These are phyloP conservation scores for Populus hybrid DNA, from an alignment of 441 rosid species.

Conservation along the genomic window DNA sequence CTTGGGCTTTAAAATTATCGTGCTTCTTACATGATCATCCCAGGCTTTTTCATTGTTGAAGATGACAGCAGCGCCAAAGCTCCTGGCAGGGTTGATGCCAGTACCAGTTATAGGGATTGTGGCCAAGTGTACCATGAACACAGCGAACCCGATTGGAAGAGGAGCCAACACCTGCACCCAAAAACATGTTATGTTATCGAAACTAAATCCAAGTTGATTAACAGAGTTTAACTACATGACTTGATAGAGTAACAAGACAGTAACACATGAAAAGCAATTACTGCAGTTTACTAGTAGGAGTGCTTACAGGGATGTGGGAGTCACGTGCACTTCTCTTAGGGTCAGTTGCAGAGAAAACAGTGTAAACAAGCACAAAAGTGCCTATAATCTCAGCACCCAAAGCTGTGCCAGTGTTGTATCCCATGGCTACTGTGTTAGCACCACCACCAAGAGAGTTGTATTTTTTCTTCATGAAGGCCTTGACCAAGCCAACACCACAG, in stretches of 20 bases:
- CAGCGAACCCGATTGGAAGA: conserved; percentile 79
- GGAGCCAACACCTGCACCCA: conserved; percentile 66
- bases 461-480: conserved; percentile 61
- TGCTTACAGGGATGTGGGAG: conserved; percentile 70
- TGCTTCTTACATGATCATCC: conserved; percentile 57
- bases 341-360: conserved; percentile 58
- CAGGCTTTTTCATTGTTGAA: conserved; percentile 32
- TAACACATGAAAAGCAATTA: background rate
- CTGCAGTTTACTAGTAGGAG: background rate
- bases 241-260: background rate
- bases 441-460: conserved; percentile 66
- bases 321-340: conserved; percentile 86
- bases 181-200: too few relatives aligned
- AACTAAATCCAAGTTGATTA: background rate
- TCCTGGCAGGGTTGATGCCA: too few relatives aligned
- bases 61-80: too few relatives aligned
- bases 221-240: background rate
- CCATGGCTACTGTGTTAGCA: conserved; percentile 49
- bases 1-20: background rate
- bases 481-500: conserved; percentile 79
- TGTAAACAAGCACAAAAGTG: too few relatives aligned
- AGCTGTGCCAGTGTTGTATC: conserved; percentile 65
- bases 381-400: too few relatives aligned
- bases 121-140: conserved; percentile 85
- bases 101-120: conserved; percentile 39